Evolutionary conservation across 2,329 filamentous ascomycete species (phyloP).

Genomic region (Cylindrodendrum hubeiense): DNA sequence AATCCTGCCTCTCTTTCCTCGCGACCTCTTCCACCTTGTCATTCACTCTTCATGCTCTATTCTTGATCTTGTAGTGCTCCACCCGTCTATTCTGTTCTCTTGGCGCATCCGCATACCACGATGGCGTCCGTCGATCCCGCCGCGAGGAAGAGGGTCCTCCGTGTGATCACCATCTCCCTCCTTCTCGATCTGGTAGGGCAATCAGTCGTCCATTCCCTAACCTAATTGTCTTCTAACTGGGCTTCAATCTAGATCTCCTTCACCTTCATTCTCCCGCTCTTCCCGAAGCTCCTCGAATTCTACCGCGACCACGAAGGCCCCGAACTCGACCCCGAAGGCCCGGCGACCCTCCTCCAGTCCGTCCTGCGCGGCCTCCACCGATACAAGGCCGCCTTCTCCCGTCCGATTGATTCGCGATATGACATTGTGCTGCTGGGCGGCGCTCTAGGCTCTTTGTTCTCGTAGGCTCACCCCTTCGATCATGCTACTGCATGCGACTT

Average conservation of each 20-base stretch:
- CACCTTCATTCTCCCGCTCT: conserved; percentile 97
- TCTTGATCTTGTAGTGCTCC: neutral
- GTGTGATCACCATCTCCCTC: conserved; percentile 89
- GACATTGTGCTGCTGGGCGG: conserved; percentile 96
- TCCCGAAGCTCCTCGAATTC: conserved; percentile 95
- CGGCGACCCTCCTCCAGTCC: conserved; percentile 78
- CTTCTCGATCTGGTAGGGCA: conserved; percentile 85
- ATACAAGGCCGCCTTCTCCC: conserved; percentile 94
- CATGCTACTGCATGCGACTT: neutral
- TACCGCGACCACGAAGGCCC: conserved; percentile 86
- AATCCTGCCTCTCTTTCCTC: neutral
- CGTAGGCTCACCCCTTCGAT: conserved; percentile 53
- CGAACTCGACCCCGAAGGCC: conserved; percentile 56
- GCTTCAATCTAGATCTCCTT: conserved; percentile 83
- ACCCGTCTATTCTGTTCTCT: conserved; percentile 13
- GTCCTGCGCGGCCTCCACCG: conserved; percentile 88
- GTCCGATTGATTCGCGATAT: conserved; percentile 94
- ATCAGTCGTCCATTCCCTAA: too few relatives aligned
- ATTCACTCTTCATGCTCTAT: neutral
- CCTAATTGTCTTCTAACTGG: conserved; percentile 17
- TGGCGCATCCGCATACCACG: conserved; percentile 20
- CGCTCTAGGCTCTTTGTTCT: conserved; percentile 92
- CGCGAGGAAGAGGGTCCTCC: conserved; percentile 83
- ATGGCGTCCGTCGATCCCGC: conserved; percentile 64
- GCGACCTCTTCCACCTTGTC: neutral